Evolutionary conservation across 495 filamentous ascomycete species (phyloP), one percentile per base, ranked within the genome.

Genomic region (Margaritispora aquatica): DNA sequence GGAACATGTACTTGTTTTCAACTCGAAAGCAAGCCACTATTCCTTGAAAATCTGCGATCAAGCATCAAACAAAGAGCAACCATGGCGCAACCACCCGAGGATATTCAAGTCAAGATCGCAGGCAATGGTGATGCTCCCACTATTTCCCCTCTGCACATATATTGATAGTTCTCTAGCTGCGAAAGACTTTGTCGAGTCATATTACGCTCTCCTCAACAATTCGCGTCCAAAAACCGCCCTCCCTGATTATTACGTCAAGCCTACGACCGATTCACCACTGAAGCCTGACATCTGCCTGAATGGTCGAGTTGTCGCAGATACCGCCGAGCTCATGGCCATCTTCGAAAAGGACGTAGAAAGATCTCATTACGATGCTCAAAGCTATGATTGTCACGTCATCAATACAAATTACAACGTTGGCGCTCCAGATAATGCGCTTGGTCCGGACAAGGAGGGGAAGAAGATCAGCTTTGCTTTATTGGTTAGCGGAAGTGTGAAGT

Each of bases 361-460:
- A 56, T 26, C 52, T 9, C 55, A 61, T 21, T 69, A 89, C 69
- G 84, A 89, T 47, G 75, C 88, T 2, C 81, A 86, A 62, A 79
- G 76, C 7, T 85, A 81, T 57, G 87, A 94, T 70, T 85, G 81
- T 66, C 88, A 92, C 52, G 80, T 90, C 44, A 73, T 94, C 63
- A 90, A 92, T 71, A 77, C 77, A 20, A 77, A 80, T 59, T 88
- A 83, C 72, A 71, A 68, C 23, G 65, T 73, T 52, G 76, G 69
- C 15, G 71, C 68, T 22, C 69, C 73, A 19, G 69, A 74, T 13
- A 34, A 41, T n/a, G 15, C 46, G 20, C 21, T 60, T 20, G 62
- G 59, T 9, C 41, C 50, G 1, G 51, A 73, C 55, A 68, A 69
- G 29, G 70, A 70, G 54, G 78, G 74, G 52, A 74, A 72, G 26